Evolutionary conservation across 805 yeast species (phyloP).

Genomic region (Hyphopichia homilentoma): DNA sequence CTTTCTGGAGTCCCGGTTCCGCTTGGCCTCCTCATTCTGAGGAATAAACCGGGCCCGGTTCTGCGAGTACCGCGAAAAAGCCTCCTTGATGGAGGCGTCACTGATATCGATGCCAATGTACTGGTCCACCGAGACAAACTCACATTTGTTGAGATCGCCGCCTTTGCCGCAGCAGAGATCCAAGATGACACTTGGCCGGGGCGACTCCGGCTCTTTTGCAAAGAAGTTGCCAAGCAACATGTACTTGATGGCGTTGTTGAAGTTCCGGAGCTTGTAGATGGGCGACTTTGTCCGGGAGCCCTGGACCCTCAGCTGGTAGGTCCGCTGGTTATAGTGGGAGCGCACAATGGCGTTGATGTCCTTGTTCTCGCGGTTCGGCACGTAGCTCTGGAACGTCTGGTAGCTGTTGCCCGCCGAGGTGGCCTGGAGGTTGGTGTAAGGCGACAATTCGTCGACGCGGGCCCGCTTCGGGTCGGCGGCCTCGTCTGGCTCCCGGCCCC

Average conservation of each 20-base stretch:
- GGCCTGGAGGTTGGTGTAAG: background rate
- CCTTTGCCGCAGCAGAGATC: constrained; percentile 98
- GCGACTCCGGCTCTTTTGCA: constrained; percentile 23
- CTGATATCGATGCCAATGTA: constrained; percentile 92
- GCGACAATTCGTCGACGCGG: no score
- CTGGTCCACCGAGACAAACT: constrained; percentile 64
- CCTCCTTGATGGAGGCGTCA: constrained; percentile 82
- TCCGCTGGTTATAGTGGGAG: constrained; percentile 81
- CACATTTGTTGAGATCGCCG: constrained; percentile 92
- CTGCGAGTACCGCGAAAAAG: constrained; percentile 65
- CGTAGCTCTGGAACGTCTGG: constrained; percentile 29
- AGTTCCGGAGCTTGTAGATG: constrained; percentile 79
- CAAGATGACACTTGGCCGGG: constrained; percentile 45
- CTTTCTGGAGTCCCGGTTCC: constrained; percentile 36
- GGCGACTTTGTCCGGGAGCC: constrained; percentile 70
- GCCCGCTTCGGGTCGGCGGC: constrained; percentile 18
- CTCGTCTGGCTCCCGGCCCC: no score
- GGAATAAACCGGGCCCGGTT: constrained; percentile 42
- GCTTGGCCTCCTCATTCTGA: constrained; percentile 13
- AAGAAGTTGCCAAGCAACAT: constrained; percentile 73
- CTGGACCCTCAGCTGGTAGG: constrained; percentile 59
- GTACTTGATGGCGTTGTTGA: constrained; percentile 89
- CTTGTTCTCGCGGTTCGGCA: constrained; percentile 29
- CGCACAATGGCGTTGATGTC: constrained; percentile 68
- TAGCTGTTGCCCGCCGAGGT: background rate